A percentile compares a stretch with the other conserved stretches of the same genome.
Conservation (phyloP, 768 basidiomycete species). For the Mycena leptocephala region DNA sequence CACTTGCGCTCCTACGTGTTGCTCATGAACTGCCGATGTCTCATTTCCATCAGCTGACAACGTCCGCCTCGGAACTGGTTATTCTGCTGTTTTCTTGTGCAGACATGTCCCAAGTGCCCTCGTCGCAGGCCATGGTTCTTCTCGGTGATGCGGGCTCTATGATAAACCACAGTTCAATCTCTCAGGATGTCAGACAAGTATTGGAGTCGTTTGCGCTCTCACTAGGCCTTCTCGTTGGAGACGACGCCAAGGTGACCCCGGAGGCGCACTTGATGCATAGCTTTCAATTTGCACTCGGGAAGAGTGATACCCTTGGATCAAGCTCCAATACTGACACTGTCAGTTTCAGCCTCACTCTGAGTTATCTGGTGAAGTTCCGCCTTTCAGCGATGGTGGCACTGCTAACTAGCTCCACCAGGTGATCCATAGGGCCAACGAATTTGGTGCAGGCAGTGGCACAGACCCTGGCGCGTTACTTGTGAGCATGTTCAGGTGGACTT, state of each 20-base stretch:
- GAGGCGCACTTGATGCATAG: conserved; percentile 83
- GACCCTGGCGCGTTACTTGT: conserved; percentile 71
- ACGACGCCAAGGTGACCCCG: conserved; percentile 78
- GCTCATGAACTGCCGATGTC: conserved; percentile 71
- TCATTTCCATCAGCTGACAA: conserved; percentile 71
- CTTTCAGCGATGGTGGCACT: neutral
- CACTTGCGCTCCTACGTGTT: conserved; percentile 70
- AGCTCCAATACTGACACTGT: conserved; percentile 78
- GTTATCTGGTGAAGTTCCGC: conserved; percentile 68
- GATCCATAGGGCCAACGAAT: conserved; percentile 69
- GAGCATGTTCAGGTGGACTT: conserved; percentile 72
- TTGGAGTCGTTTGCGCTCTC: conserved; percentile 75
- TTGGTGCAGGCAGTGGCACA: conserved; percentile 73
- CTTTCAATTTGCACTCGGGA: conserved; percentile 71
- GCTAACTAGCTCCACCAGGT: conserved; percentile 59
- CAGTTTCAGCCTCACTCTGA: conserved; percentile 73
- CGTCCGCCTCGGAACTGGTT: conserved; percentile 77
- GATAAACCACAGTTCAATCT: conserved; percentile 67
- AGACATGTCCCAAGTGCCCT: conserved; percentile 75
- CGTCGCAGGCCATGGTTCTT: conserved; percentile 70
- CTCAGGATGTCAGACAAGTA: conserved; percentile 67
- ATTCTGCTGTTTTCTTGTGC: conserved; percentile 75
- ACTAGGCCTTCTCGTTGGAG: conserved; percentile 74
- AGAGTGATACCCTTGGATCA: conserved; percentile 69
- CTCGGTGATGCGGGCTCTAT: conserved; percentile 69